These are phyloP conservation scores for Entophlyctis helioformis DNA, from an alignment of 192 early-diverging fungal species.

Conservation along the genomic window DNA sequence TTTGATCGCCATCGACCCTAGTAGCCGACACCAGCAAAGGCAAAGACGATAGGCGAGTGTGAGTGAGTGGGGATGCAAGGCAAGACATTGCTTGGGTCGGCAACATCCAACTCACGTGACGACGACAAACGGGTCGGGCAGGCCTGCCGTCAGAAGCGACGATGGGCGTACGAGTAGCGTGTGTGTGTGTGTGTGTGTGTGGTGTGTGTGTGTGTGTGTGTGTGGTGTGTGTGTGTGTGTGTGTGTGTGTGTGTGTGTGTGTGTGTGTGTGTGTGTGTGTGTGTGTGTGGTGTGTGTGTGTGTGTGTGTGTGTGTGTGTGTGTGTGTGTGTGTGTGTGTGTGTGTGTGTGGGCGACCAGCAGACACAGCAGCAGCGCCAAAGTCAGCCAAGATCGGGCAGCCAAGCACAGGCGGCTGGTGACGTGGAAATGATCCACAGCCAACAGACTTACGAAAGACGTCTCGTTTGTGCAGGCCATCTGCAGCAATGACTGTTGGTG, in stretches of 20 bases:
- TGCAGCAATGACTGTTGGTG: slow-evolving; percentile 80
- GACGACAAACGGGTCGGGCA: slow-evolving; percentile 95
- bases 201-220: too few species aligned
- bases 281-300: too few species aligned
- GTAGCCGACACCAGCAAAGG: background rate
- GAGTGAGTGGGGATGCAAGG: background rate
- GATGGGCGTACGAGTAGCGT: slow-evolving; percentile 1
- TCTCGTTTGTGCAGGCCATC: slow-evolving; percentile 86
- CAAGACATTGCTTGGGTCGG: background rate
- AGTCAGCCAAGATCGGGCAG: too few species aligned
- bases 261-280: too few species aligned
- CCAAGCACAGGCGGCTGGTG: background rate
- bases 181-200: background rate
- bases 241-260: too few species aligned
- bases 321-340: too few species aligned
- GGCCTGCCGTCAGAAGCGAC: slow-evolving; percentile 22
- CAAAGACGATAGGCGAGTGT: background rate
- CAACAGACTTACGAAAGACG: slow-evolving; percentile 70
- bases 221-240: too few species aligned
- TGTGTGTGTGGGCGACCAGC: too few species aligned
- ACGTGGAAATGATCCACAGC: too few species aligned
- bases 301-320: too few species aligned
- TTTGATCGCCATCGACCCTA: slow-evolving; percentile 86
- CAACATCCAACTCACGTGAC: slow-evolving; percentile 44
- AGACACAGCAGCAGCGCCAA: background rate